Conservation (phyloP, 306 rosid species). For the Lathyrus aphaca region DNA sequence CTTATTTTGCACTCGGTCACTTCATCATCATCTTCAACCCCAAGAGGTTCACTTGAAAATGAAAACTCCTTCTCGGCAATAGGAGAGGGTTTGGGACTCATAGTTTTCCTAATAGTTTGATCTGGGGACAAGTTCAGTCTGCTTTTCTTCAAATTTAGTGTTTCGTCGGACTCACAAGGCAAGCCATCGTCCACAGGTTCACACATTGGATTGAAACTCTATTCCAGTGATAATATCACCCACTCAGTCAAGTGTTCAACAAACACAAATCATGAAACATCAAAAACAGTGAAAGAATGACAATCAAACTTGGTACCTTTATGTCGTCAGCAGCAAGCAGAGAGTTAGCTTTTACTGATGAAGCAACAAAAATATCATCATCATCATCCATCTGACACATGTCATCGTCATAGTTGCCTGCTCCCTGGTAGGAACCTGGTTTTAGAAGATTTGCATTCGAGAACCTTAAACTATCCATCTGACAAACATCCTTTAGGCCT, state of each 20-base stretch:
- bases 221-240: constrained; percentile 40
- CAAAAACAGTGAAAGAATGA: constrained; percentile 29
- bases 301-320: constrained; percentile 54
- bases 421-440: constrained; percentile 54
- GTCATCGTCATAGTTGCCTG: constrained; percentile 60
- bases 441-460: constrained; percentile 56
- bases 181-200: constrained; percentile 82
- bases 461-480: constrained; percentile 64
- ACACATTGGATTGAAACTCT: constrained; percentile 86
- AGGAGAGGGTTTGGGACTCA: constrained; percentile 41
- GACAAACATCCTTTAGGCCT: constrained; percentile 76
- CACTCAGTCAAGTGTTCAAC: constrained; percentile 24
- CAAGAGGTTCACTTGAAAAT: constrained; percentile 62
- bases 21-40: constrained; percentile 84
- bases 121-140: constrained; percentile 48
- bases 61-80: constrained; percentile 53
- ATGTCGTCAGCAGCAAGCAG: constrained; percentile 50
- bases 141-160: constrained; percentile 51
- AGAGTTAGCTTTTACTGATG: constrained; percentile 60
- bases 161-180: constrained; percentile 63
- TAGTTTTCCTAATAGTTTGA: constrained; percentile 47
- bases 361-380: constrained; percentile 58
- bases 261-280: constrained; percentile 37
- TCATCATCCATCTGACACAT: constrained; percentile 80
- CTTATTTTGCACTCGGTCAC: constrained; percentile 83